Percentiles rank a stretch among this genome's conserved stretches.
phyloP scores from a whole-genome alignment of 192 early-diverging fungal genomes.

The Linnemannia schmuckeri region DNA sequence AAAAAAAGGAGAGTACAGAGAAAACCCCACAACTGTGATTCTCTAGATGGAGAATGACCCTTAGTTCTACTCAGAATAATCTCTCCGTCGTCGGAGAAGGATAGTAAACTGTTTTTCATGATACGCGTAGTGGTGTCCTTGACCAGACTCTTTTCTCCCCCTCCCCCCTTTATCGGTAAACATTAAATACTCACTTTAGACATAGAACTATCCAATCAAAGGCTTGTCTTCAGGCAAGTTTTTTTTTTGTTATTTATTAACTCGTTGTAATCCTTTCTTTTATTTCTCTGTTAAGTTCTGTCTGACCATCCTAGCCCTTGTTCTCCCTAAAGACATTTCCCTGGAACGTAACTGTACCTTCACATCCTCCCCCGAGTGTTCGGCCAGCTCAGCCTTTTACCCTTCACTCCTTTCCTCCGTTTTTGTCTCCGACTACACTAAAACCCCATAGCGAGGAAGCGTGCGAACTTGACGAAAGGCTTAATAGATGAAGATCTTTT shows the following conservation, averaged over 20 bases:
- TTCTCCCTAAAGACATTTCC: background rate
- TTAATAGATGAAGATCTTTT: slow-evolving; percentile 12
- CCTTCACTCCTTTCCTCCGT: background rate
- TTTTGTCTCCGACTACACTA: too few species aligned
- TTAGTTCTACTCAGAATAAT: too few species aligned
- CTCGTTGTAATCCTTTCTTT: background rate
- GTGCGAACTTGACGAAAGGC: too few species aligned
- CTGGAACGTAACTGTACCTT: background rate
- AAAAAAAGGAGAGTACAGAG: too few species aligned
- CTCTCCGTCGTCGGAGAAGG: too few species aligned
- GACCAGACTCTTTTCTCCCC: too few species aligned
- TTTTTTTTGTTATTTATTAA: background rate
- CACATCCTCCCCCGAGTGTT: background rate
- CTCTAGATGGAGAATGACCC: too few species aligned
- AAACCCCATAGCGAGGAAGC: too few species aligned
- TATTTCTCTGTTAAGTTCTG: background rate
- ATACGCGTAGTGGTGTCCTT: too few species aligned
- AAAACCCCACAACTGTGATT: too few species aligned
- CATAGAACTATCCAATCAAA: background rate
- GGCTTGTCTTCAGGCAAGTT: background rate
- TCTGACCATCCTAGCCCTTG: background rate
- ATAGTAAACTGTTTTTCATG: too few species aligned
- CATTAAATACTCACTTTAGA: background rate
- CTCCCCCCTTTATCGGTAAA: background rate
- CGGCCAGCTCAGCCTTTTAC: background rate